Evolutionary conservation across 306 rosid species (phyloP).

Genomic region (barrel medic (Medicago truncatula)): MtrunA17r5.0-ANR NC_053049.1:45160501-45161000

Average conservation of each 20-base stretch:
- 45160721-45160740: constrained; percentile 80
- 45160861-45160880: constrained; percentile 95
- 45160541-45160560: constrained; percentile 79
- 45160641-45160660: constrained; percentile 61
- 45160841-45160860: constrained; percentile 81
- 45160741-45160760: constrained; percentile 74
- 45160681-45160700: constrained; percentile 41
- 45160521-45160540: constrained; percentile 85
- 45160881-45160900: constrained; percentile 70
- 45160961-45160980: constrained; percentile 96
- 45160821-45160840: constrained; percentile 87
- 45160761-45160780: constrained; percentile 79
- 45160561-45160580: constrained; percentile 66
- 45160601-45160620: constrained; percentile 73
- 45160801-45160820: constrained; percentile 97
- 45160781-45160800: constrained; percentile 80
- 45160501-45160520: constrained; percentile 90
- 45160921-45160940: constrained; percentile 73
- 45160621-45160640: constrained; percentile 83
- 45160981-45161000: constrained; percentile 91
- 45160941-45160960: constrained; percentile 73
- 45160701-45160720: constrained; percentile 46
- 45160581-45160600: constrained; percentile 46
- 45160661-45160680: constrained; percentile 43
- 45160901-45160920: constrained; percentile 86